phyloP scores from a whole-genome alignment of 2,329 filamentous ascomycete genomes.

The Sporothrix sp. region DNA sequence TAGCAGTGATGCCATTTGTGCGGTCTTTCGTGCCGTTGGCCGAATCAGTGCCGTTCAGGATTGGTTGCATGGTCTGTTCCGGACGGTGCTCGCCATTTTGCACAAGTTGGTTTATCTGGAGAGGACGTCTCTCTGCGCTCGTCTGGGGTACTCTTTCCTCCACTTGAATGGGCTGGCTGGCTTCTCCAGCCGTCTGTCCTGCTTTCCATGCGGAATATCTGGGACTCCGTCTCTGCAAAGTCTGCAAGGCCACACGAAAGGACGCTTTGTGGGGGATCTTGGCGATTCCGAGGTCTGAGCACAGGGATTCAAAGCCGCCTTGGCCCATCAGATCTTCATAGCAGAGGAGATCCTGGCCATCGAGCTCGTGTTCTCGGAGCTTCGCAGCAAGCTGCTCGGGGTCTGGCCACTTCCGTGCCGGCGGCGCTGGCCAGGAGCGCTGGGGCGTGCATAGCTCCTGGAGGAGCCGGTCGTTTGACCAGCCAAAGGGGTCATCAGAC shows the following conservation, averaged over 20 bases:
- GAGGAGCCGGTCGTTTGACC: conserved; percentile 60
- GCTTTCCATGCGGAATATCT: conserved; percentile 34
- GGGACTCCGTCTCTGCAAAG: conserved; percentile 43
- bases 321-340: conserved; percentile 37
- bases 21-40: neutral
- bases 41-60: neutral
- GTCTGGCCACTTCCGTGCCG: conserved; percentile 38
- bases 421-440: conserved; percentile 37
- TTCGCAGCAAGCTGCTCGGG: conserved; percentile 39
- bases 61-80: no score
- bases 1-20: neutral
- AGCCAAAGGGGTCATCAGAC: conserved; percentile 58
- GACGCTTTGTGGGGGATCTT: conserved; percentile 48
- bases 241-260: conserved; percentile 47
- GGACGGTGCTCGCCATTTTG: neutral
- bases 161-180: neutral
- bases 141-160: neutral
- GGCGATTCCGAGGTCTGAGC: conserved; percentile 45
- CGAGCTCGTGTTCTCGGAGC: conserved; percentile 53
- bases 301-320: conserved; percentile 37
- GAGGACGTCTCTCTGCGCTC: no score
- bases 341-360: conserved; percentile 54
- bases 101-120: no score
- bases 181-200: neutral
- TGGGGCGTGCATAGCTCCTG: conserved; percentile 50